A percentile compares a stretch with the other conserved stretches of the same genome.
Conservation (phyloP, 2,329 filamentous ascomycete genomes). For the Colletotrichum magnum region DNA sequence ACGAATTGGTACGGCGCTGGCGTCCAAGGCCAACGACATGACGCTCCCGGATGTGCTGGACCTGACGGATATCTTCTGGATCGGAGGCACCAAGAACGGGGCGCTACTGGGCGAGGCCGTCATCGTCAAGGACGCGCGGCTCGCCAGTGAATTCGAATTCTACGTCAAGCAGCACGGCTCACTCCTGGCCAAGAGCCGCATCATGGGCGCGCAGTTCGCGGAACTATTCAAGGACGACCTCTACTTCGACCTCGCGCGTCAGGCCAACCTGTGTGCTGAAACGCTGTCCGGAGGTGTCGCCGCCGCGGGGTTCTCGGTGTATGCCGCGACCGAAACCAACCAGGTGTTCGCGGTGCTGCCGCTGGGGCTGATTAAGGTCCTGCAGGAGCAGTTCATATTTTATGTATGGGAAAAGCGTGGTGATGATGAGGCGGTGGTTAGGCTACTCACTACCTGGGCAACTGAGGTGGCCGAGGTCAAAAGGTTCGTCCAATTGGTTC, state of each 20-base stretch:
- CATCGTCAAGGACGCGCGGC: slow-evolving; percentile 57
- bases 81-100: slow-evolving; percentile 67
- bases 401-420: slow-evolving; percentile 63
- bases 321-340: slow-evolving; percentile 64
- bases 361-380: slow-evolving; percentile 50
- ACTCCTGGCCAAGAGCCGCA: slow-evolving; percentile 63
- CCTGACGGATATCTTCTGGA: slow-evolving; percentile 68
- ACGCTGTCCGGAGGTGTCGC: slow-evolving; percentile 59
- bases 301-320: slow-evolving; percentile 56
- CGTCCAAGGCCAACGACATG: slow-evolving; percentile 59
- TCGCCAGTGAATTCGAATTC: slow-evolving; percentile 64
- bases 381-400: slow-evolving; percentile 61
- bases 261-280: slow-evolving; percentile 61
- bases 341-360: slow-evolving; percentile 65
- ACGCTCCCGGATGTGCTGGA: slow-evolving; percentile 60
- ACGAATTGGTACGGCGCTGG: slow-evolving; percentile 57
- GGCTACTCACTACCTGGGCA: slow-evolving; percentile 66
- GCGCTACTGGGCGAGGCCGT: slow-evolving; percentile 65
- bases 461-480: slow-evolving; percentile 60
- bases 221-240: slow-evolving; percentile 62
- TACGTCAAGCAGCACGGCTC: slow-evolving; percentile 67
- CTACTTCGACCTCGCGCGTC: slow-evolving; percentile 61
- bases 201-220: slow-evolving; percentile 64
- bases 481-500: slow-evolving; percentile 49
- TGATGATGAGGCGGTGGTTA: slow-evolving; percentile 56